Evolutionary conservation across 495 filamentous ascomycete genomes (phyloP).

Genomic region (Penicillium ochrochloron): DNA sequence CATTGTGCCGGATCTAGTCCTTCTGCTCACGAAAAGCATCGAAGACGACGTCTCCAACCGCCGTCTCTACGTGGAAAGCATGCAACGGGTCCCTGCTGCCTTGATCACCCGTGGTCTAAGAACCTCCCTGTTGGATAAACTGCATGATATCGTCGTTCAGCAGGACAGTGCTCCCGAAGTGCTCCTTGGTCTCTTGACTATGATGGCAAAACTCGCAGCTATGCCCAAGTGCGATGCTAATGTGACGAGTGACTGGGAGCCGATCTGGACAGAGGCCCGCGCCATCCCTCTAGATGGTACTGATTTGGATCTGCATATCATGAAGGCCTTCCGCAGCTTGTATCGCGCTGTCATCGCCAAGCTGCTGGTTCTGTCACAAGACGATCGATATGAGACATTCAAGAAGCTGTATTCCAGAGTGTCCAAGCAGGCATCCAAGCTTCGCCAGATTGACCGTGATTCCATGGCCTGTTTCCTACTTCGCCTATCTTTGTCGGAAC

Average conservation of each 20-base stretch:
- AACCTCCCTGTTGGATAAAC: slow-evolving; percentile 41
- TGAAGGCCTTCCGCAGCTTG: slow-evolving; percentile 49
- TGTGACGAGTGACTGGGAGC: slow-evolving; percentile 47
- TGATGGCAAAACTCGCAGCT: slow-evolving; percentile 50
- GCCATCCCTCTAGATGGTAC: slow-evolving; percentile 40
- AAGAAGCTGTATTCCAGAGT: slow-evolving; percentile 44
- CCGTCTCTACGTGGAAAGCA: slow-evolving; percentile 44
- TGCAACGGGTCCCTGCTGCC: slow-evolving; percentile 45
- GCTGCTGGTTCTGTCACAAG: slow-evolving; percentile 42
- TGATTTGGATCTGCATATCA: slow-evolving; percentile 46
- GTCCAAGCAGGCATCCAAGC: slow-evolving; percentile 40
- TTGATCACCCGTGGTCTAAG: slow-evolving; percentile 46
- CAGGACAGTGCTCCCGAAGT: slow-evolving; percentile 37
- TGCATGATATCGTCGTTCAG: slow-evolving; percentile 39
- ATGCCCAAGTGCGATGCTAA: slow-evolving; percentile 48
- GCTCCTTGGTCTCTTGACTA: slow-evolving; percentile 41
- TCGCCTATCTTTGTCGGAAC: slow-evolving; percentile 44
- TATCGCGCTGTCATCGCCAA: slow-evolving; percentile 43
- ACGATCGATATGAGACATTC: slow-evolving; percentile 40
- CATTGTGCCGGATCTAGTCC: slow-evolving; percentile 41
- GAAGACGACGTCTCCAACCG: slow-evolving; percentile 38
- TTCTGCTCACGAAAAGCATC: slow-evolving; percentile 40
- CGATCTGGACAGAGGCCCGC: slow-evolving; percentile 45
- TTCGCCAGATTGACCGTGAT: slow-evolving; percentile 42
- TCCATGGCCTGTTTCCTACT: slow-evolving; percentile 49